Base-by-base conservation (phyloP, 2,329 filamentous ascomycete species). In the Aspergillus luchuensis region DNA sequence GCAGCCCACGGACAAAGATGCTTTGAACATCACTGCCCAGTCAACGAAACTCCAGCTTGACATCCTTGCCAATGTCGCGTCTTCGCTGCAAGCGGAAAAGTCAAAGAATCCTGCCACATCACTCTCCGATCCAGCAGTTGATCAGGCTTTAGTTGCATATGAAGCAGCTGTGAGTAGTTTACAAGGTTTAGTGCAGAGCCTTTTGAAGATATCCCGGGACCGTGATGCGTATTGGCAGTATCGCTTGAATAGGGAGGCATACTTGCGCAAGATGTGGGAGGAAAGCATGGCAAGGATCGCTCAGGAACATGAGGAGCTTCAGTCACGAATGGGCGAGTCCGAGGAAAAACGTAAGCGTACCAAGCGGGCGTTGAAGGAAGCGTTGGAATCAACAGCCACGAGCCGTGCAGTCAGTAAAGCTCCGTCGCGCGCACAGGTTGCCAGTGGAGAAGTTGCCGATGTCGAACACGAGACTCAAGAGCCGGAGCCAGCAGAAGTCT, bases 271-370 rank as follows among this genome's bases (percentile, higher is more conserved):
- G 61, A 91, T 99, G 87, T 99, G 95, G 95, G 95, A 99, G 78
- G 95, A 99, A 71, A 98, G 93, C 77, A 97, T 99, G 95, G 92
- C 95, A 8, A 89, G 93, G 69, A 90, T 99, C n/a, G 95, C 93
- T 17, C 88, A 87, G 58, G 95, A 99, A 74, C 95, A 99, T 69
- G 95, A 98, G 76, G 86, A 92, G 55, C 84, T 99, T 1, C 92
- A 98, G 73, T 91, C 87, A 38, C 89, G 89, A 60, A 91, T 97
- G 62, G 92, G 91, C 48, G 91, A 97, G 76, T 91, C 92, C 1
- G 94, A 98, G 75, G 86, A 90, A 72, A 98, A 96, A 82, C 87
- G 92, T 59, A 93, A 91, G 74, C 85, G 91, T 64, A 95, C 95
- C 3, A 98, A 97, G 81, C 88, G 89, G 64, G 93, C 92, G 2